Evolutionary conservation across 495 filamentous ascomycete species (phyloP).

Genomic region (Neurospora sublineolata): DNA sequence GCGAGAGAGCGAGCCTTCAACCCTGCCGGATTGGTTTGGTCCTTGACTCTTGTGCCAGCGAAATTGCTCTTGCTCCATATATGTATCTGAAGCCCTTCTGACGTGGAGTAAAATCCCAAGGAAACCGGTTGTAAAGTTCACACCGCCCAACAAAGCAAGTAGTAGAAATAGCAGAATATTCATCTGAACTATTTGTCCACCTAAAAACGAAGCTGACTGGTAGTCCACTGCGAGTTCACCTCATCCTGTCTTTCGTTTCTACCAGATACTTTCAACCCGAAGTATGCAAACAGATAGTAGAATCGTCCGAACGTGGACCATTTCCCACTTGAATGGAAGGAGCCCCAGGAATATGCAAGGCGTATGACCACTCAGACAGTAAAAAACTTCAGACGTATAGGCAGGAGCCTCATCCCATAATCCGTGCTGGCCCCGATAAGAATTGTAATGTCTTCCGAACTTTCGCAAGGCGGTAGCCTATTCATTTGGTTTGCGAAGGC

Average conservation of each 20-base stretch:
- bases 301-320: neutral
- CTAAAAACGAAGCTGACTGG: neutral
- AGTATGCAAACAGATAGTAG: neutral
- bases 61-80: too few species aligned
- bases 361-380: neutral
- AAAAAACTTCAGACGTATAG: neutral
- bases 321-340: neutral
- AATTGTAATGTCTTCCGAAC: neutral
- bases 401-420: neutral
- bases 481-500: neutral
- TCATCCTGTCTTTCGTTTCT: neutral
- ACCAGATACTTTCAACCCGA: neutral
- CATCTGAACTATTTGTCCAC: neutral
- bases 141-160: too few species aligned
- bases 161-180: neutral
- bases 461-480: neutral
- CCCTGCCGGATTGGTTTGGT: too few species aligned
- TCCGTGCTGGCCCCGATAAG: neutral
- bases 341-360: neutral
- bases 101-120: too few species aligned
- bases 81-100: too few species aligned
- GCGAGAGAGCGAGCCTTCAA: too few species aligned
- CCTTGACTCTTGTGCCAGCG: too few species aligned
- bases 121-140: too few species aligned
- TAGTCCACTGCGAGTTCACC: neutral